phyloP scores from a whole-genome alignment of 768 basidiomycete species.

The Leucosporidium yakuticum region DNA sequence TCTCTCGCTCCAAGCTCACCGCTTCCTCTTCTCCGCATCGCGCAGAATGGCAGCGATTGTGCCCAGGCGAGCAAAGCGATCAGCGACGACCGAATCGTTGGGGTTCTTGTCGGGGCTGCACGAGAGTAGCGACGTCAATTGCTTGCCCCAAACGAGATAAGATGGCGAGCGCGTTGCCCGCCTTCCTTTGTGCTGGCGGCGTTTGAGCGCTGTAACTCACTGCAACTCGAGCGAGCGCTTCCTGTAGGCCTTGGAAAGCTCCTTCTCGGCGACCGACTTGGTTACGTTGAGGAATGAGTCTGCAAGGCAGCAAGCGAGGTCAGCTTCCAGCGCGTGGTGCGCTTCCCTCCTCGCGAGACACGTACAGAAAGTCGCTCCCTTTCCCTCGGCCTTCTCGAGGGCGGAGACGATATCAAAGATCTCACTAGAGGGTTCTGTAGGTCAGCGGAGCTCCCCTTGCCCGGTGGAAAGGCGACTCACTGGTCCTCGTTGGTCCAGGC shows the following conservation, averaged over 20 bases:
- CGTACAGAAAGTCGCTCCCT: constrained; percentile 76
- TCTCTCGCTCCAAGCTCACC: constrained; percentile 5
- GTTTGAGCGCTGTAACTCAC: constrained; percentile 50
- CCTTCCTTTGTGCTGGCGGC: background rate
- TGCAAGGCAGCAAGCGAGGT: background rate
- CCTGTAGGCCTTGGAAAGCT: constrained; percentile 84
- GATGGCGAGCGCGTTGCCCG: too few species aligned
- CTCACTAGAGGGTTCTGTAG: constrained; percentile 22
- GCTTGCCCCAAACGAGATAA: too few species aligned
- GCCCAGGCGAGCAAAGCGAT: constrained; percentile 86
- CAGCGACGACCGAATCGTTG: constrained; percentile 61
- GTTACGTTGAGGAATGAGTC: constrained; percentile 82
- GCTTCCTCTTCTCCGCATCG: constrained; percentile 51
- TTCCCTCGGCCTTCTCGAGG: constrained; percentile 50
- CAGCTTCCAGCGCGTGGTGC: background rate
- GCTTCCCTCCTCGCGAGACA: background rate
- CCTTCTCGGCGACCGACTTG: constrained; percentile 61
- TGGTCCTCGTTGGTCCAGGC: constrained; percentile 36
- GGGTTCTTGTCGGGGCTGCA: constrained; percentile 92
- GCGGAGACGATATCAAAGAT: constrained; percentile 39
- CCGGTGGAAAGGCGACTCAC: constrained; percentile 5
- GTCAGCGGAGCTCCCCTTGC: background rate
- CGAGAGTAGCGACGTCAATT: background rate
- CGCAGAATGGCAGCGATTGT: constrained; percentile 76
- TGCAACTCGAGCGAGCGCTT: constrained; percentile 85